Evolutionary conservation across 2,329 filamentous ascomycete species (phyloP).

Genomic region (Ceratocystis cacaofunesta): DNA sequence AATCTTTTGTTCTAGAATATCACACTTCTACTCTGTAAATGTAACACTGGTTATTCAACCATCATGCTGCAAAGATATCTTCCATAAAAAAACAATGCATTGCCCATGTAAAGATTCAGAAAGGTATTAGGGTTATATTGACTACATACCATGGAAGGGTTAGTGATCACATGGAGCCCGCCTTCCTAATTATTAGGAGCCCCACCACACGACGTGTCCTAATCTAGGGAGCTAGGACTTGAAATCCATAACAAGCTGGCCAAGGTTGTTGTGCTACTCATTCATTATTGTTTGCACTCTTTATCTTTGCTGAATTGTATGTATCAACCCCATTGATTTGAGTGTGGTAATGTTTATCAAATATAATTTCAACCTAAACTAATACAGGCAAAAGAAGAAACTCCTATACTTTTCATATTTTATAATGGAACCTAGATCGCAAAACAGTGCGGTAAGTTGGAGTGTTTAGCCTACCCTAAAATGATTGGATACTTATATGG

Average conservation of each 20-base stretch:
- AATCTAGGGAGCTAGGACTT: constrained; percentile 7
- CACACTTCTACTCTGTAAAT: background rate
- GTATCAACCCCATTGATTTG: background rate
- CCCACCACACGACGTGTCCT: constrained; percentile 16
- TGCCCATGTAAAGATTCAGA: too few relatives aligned
- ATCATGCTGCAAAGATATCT: too few relatives aligned
- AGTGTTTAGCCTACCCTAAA: background rate
- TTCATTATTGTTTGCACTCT: background rate
- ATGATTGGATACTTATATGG: background rate
- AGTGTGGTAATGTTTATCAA: background rate
- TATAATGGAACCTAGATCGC: background rate
- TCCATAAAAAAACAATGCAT: too few relatives aligned
- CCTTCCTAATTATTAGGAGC: background rate
- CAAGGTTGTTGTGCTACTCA: background rate
- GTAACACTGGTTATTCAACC: background rate
- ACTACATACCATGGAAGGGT: background rate
- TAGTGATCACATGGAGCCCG: background rate
- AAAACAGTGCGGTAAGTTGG: constrained; percentile 11
- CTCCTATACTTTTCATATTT: background rate
- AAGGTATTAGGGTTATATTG: background rate
- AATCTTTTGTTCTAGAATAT: background rate
- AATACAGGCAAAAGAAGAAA: background rate
- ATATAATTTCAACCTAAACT: background rate
- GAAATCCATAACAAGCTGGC: background rate
- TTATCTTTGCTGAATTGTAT: background rate